These are phyloP conservation scores for Pythium brachiatum DNA, from an alignment of 352 stramenopile species.

Conservation along the genomic window DNA sequence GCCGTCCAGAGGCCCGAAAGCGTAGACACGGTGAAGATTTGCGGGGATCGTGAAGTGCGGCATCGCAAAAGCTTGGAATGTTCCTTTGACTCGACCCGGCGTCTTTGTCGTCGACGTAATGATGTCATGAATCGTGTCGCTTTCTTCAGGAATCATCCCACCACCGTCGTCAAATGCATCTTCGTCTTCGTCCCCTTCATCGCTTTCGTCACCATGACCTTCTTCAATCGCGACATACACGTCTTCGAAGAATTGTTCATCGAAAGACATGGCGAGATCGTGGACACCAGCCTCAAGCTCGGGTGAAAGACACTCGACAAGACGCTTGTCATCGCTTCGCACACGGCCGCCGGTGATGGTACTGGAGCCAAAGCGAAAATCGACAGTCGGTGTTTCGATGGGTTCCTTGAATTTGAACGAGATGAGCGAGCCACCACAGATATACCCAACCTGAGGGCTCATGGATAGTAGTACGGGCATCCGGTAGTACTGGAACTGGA, in stretches of 20 bases:
- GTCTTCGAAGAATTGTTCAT: slow-evolving; percentile 64
- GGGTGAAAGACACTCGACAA: slow-evolving; percentile 66
- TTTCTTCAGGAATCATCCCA: slow-evolving; percentile 4
- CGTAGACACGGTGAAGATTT: slow-evolving; percentile 42
- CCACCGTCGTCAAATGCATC: background rate
- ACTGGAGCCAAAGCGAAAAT: slow-evolving; percentile 52
- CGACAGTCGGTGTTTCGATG: slow-evolving; percentile 55
- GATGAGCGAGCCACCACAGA: slow-evolving; percentile 57
- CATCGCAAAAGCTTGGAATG: slow-evolving; percentile 55
- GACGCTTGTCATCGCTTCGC: slow-evolving; percentile 30
- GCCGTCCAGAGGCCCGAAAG: slow-evolving; percentile 45
- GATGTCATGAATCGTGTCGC: background rate
- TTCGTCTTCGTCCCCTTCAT: slow-evolving; percentile 6
- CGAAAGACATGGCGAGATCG: slow-evolving; percentile 55
- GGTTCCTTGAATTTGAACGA: slow-evolving; percentile 61
- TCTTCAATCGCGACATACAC: slow-evolving; percentile 9
- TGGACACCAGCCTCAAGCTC: slow-evolving; percentile 44
- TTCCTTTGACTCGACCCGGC: slow-evolving; percentile 15
- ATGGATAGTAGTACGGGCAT: slow-evolving; percentile 44
- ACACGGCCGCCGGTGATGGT: slow-evolving; percentile 24
- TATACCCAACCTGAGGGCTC: slow-evolving; percentile 53
- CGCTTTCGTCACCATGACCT: background rate
- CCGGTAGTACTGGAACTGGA: slow-evolving; percentile 60
- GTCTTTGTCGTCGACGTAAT: background rate
- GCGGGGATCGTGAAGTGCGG: slow-evolving; percentile 49